phyloP scores from a whole-genome alignment of 176 grass and related monocot species.

The Bothriochloa decipiens region DNA sequence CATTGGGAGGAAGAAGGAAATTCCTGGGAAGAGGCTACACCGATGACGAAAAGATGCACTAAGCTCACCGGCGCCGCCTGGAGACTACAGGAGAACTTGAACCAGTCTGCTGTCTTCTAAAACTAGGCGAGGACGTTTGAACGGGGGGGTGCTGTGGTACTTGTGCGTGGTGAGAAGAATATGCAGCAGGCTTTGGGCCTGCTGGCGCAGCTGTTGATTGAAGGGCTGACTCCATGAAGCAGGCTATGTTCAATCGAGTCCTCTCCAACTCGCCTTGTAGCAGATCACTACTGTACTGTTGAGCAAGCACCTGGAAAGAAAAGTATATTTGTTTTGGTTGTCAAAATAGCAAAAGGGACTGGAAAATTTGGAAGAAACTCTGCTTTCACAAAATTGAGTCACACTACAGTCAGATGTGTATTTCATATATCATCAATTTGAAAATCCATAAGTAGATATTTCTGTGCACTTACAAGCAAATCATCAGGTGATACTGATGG shows the following conservation, averaged over 20 bases:
- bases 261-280: constrained; percentile 88
- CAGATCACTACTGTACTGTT: constrained; percentile 78
- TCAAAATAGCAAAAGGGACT: not conserved
- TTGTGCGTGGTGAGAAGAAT: constrained; percentile 55
- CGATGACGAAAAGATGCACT: not conserved
- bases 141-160: constrained; percentile 34
- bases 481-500: constrained; percentile 90
- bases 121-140: constrained; percentile 67
- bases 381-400: not conserved
- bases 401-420: not conserved
- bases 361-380: not conserved
- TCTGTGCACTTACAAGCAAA: constrained; percentile 78
- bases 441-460: not conserved
- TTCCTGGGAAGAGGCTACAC: constrained; percentile 18
- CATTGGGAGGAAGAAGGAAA: not conserved
- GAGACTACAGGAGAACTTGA: constrained; percentile 71
- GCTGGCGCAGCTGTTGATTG: constrained; percentile 41
- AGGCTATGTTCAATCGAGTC: constrained; percentile 89
- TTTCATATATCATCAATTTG: constrained; percentile 6
- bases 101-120: constrained; percentile 71
- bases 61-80: constrained; percentile 68
- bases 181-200: constrained; percentile 39
- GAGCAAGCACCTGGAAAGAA: constrained; percentile 63
- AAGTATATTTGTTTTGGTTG: not conserved
- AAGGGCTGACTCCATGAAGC: constrained; percentile 80